Base-by-base conservation (phyloP, 2,329 filamentous ascomycete genomes). In the Penicillium hesseltinei region DNA sequence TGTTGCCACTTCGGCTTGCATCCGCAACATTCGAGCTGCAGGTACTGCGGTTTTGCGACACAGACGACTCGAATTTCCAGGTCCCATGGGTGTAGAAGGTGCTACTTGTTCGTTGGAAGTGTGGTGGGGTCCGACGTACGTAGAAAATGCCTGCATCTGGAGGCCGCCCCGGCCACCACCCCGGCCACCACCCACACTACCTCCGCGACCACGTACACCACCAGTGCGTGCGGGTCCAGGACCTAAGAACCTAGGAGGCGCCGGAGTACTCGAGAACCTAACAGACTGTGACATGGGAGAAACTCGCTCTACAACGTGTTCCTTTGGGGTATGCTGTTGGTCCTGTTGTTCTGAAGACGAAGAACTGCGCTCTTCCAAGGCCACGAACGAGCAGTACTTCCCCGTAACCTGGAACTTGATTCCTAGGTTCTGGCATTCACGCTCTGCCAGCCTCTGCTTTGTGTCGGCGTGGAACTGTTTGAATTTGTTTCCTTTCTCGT, bases 321-420 rank as follows among this genome's bases (percentile, higher is more conserved):
- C 33, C 8, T 17, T 53, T 0, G 35, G 4, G 13, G 5, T 25
- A 27, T 19, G 17, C 11, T 21, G 19, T 38, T 46, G 17, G 5
- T 4, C n/a, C 25, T 40, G 36, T n/a, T 11, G 25, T 33, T 17
- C 31, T 13, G 42, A 23, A 3, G 11, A 10, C 29, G 29, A 54
- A n/a, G 29, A 54, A n/a, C n/a, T 29, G n/a, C 7, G 1, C 42
- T 78, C 75, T 59, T 87, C 79, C 2, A 89, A 78, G 2, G 89
- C 89, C 3, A 91, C 84, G 61, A 91, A 92, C 0, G 87, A 89
- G 66, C 85, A 89, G 82, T 85, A 89, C 67, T 87, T 88, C 1
- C 87, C 84, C 2, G 81, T 83, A 9, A 91, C 82, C 64, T 90
- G 87, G 66, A 84, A 90, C 56, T 80, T 77, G 13, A 86, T 79